Base-by-base conservation (phyloP, 495 filamentous ascomycete species). In the Podospora pseudoanserina region DNA sequence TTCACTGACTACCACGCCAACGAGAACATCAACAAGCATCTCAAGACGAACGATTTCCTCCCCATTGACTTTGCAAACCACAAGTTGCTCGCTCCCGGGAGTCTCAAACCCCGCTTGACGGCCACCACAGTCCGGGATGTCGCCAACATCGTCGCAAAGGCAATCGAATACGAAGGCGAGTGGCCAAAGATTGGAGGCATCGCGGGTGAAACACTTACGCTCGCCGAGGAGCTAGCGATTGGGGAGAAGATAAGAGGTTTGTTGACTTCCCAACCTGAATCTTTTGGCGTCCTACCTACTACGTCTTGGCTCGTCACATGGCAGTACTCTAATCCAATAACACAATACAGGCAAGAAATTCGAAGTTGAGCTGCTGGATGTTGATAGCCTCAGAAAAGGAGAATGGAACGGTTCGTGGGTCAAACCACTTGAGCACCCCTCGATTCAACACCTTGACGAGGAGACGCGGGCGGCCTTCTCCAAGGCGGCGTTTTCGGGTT, bases 111-210 rank as follows among this genome's bases (percentile, higher is more conserved):
- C 23, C 56, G 67, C 15, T 79, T 88, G 5, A 85, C 80, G 4
- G 64, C 80, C 55, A 87, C 81, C 30, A 79, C 84, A 0, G 78
- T 80, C 2, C 68, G 79, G 44, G 86, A 89, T 72, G 32, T 87
- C 18, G 79, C 79, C 27, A 71, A 68, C 5, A 76, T 86, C n/a
- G 80, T 90, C 0, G 80, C 76, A 56, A 59, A 65, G 67, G 86
- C 86, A 2, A 73, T 88, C 28, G 85, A 86, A 0, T 86, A 79
- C 63, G 79, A 84, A 18, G 86, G 85, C 23, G 78, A 80, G 70
- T 89, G 87, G 87, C 86, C 87, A 5, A 70, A 75, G 18, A 66
- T 79, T n/a, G 80, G 86, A 2, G 86, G 86, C 4, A 84, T 89
- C 63, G 67, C 71, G 30, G 87, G 87, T 9, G 80, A 77, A 39